Base-by-base conservation (phyloP, 768 basidiomycete genomes). In the Hortiboletus campestris region DNA sequence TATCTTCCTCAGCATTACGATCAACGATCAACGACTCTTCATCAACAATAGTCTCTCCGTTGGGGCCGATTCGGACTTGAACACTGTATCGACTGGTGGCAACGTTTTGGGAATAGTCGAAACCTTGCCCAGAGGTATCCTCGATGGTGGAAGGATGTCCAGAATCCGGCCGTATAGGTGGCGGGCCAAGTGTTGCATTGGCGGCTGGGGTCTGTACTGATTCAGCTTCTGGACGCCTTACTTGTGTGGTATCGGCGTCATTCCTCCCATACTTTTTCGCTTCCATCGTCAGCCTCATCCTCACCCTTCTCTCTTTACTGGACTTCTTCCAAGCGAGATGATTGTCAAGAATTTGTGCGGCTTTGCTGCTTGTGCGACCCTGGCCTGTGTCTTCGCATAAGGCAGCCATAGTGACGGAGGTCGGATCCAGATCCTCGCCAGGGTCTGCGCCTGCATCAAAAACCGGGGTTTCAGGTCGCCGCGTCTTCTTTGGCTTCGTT, bases 31-130 rank as follows among this genome's bases (percentile, higher is more conserved):
- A 73, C 13, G 89, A 91, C 25, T 89, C 84, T 67, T 94, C 91
- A 63, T 96, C 92, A 53, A 95, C 81, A 47, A 94, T 82, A 8
- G 89, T 87, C 71, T 93, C 87, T 53, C 93, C 93, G 61, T 88
- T 92, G 9, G 91, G 86, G 12, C 89, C 91, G 51, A 93, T 86
- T 35, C 91, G 85, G 59, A 96, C 83, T 74, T 94, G 93, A 6
- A 90, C 90, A 59, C 86, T 93, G 65, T 81, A 91, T 17, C 84
- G 84, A 66, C 86, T 91, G 1, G 84, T 80, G 9, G 84, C 71
- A 58, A 93, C 62, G 38, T 80, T 69, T 64, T 88, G 77, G 7
- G 80, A 74, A 64, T 93, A 93, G 63, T 89, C 85, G 59, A 92
- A 90, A 16, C 79, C 85, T 43, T 79, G 77, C 2, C 78, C 81